A percentile compares a stretch with the other conserved stretches of the same genome.
These are phyloP conservation scores for Populus hybrid DNA, from an alignment of 441 rosid genomes.

Conservation along the genomic window DNA sequence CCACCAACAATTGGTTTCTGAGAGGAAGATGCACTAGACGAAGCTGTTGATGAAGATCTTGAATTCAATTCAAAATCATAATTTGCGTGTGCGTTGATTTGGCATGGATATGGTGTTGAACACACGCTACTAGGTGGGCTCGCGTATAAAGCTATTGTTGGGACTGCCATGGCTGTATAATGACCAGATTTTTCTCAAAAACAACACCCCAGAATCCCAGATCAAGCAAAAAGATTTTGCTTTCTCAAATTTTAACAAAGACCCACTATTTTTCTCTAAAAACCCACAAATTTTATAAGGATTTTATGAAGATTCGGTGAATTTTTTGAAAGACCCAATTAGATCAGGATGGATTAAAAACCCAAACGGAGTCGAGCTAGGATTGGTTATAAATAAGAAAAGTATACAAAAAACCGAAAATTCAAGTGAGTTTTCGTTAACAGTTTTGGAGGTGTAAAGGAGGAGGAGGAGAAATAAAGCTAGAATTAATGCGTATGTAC, in stretches of 20 bases:
- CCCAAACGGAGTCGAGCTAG: neutral
- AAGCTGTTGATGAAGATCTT: constrained; percentile 49
- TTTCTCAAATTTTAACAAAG: constrained; percentile 4
- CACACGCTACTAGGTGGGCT: constrained; percentile 76
- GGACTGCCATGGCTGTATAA: constrained; percentile 57
- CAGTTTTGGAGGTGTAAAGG: neutral
- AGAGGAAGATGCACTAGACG: constrained; percentile 44
- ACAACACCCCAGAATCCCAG: constrained; percentile 25
- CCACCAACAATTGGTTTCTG: constrained; percentile 76
- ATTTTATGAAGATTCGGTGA: neutral
- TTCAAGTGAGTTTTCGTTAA: neutral
- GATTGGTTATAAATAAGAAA: neutral
- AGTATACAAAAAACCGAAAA: neutral
- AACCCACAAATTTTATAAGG: constrained; percentile 16
- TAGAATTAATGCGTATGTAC: neutral
- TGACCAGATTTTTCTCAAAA: neutral
- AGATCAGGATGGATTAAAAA: constrained; percentile 3
- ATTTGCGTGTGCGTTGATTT: constrained; percentile 51
- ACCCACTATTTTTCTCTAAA: constrained; percentile 28
- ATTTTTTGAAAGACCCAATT: constrained; percentile 21
- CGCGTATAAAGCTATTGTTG: constrained; percentile 78
- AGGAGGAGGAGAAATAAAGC: neutral
- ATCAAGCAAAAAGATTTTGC: constrained; percentile 12
- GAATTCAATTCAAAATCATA: constrained; percentile 71
- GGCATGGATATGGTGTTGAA: constrained; percentile 61